Percentiles rank a stretch among this genome's conserved stretches.
Conservation (phyloP, 108 stramenopile genomes). For the Nannochloropsis gaditana region DNA sequence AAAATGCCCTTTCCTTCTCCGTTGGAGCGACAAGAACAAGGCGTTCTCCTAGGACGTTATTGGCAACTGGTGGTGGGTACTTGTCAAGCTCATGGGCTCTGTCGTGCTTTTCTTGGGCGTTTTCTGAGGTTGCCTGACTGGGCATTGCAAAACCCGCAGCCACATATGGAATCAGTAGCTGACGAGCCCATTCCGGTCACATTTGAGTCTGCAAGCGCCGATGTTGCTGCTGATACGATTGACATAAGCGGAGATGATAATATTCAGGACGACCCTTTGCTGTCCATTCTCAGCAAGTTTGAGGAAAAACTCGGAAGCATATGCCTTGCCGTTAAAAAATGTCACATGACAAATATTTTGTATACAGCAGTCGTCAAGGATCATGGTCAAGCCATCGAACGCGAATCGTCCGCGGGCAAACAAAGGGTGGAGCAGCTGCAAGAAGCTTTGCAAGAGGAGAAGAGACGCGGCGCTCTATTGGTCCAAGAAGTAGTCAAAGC, state of each 20-base stretch:
- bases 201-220: neutral
- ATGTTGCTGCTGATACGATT: neutral
- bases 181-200: neutral
- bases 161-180: neutral
- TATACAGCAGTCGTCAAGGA: neutral
- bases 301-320: neutral
- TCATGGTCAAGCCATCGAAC: neutral
- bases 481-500: neutral
- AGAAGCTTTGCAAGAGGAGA: neutral
- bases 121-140: neutral
- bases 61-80: neutral
- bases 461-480: neutral
- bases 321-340: neutral
- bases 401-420: neutral
- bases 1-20: neutral
- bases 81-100: neutral
- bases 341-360: neutral
- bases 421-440: neutral
- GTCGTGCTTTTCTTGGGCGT: neutral
- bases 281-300: neutral
- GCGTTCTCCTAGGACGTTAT: neutral
- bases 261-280: no score
- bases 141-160: neutral
- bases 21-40: neutral
- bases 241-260: no score